Evolutionary conservation across 768 basidiomycete genomes (phyloP).

Genomic region (Tricholoma bakamatsutake): DNA sequence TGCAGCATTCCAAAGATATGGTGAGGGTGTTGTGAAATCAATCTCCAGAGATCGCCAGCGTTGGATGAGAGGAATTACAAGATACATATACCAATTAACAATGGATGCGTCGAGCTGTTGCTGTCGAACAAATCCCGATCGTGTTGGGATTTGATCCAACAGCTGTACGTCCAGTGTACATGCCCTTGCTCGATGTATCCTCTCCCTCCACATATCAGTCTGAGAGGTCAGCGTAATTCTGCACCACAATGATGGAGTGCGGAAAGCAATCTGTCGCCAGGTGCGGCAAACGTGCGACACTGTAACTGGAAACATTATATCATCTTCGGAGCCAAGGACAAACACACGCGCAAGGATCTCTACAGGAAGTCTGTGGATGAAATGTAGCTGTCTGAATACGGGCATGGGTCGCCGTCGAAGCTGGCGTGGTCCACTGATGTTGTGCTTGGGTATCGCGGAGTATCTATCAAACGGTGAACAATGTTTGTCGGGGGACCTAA

Average conservation of each 20-base stretch:
- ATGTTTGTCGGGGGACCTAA: constrained; percentile 10
- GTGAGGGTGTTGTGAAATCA: constrained; percentile 46
- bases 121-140: constrained; percentile 19
- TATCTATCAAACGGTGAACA: constrained; percentile 10
- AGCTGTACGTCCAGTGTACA: constrained; percentile 60
- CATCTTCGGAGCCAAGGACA: constrained; percentile 49
- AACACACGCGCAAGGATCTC: constrained; percentile 66
- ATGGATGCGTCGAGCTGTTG: constrained; percentile 36
- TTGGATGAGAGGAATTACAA: constrained; percentile 44
- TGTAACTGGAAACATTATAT: constrained; percentile 49
- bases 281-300: constrained; percentile 65
- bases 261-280: constrained; percentile 59
- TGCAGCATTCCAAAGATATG: constrained; percentile 65
- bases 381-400: constrained; percentile 28
- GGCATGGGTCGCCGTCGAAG: constrained; percentile 26
- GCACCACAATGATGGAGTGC: constrained; percentile 61
- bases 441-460: constrained; percentile 8
- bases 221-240: constrained; percentile 45
- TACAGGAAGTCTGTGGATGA: constrained; percentile 51
- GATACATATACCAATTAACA: constrained; percentile 59
- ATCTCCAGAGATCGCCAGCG: constrained; percentile 62
- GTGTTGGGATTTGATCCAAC: constrained; percentile 24
- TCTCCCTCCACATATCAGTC: constrained; percentile 56
- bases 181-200: constrained; percentile 52
- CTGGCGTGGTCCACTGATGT: constrained; percentile 31